Evolutionary conservation across 352 stramenopile species (phyloP).

Genomic region (Pythium sukuiense): DNA sequence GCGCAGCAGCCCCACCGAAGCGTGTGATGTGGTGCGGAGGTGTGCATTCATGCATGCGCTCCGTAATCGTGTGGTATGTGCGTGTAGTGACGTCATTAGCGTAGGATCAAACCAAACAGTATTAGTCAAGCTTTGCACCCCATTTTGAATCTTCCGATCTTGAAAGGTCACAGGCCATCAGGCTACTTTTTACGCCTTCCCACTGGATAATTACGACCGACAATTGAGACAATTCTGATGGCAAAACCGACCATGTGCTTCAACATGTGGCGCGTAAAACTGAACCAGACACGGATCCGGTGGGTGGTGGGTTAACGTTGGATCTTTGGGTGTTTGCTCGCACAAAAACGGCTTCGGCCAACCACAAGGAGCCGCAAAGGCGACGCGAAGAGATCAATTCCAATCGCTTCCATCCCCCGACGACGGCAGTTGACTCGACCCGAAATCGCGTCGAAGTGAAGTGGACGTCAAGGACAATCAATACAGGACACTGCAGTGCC

Average conservation of each 20-base stretch:
- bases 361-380: constrained; percentile 18
- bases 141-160: not conserved
- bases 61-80: constrained; percentile 13
- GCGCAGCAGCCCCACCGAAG: constrained; percentile 35
- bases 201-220: not conserved
- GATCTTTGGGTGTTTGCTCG: constrained; percentile 20
- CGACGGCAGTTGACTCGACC: not conserved
- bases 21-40: constrained; percentile 12
- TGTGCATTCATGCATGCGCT: not conserved
- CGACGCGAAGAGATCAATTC: constrained; percentile 18
- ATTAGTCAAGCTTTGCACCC: not conserved
- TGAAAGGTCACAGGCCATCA: not conserved
- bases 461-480: not conserved
- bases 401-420: constrained; percentile 7
- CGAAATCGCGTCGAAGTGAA: not conserved
- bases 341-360: constrained; percentile 24
- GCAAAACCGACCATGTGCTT: constrained; percentile 12
- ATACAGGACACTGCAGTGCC: not conserved
- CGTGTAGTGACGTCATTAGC: not conserved
- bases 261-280: constrained; percentile 10
- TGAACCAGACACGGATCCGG: not conserved
- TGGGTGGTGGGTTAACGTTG: constrained; percentile 6
- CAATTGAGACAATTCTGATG: not conserved
- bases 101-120: not conserved
- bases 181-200: not conserved